Evolutionary conservation across 805 yeast species (phyloP), one percentile per base, ranked within the genome.

Genomic region (Lachancea meyersii): DNA sequence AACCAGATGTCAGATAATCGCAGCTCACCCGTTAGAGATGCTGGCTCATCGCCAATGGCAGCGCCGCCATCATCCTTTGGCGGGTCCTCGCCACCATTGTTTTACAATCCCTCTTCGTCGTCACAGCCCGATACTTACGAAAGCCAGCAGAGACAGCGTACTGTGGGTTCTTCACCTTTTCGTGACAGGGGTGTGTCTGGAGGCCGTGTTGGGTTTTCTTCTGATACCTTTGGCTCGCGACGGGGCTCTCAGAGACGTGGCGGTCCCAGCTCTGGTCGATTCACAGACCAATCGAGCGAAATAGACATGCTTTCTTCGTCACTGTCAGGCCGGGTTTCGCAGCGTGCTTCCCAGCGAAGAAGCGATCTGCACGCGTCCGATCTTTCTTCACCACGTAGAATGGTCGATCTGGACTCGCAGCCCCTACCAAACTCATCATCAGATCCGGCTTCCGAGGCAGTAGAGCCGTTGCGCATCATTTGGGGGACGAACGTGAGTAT

Each of bases 401-500:
- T 78, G 45, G 77, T 81, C 43, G 74, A 75, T 31, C 77, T 75
- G 36, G 60, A 59, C 18, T 53, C 64, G 1, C 43, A 49, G 10
- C 47, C 49, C 6, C 44, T 46, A 27, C 38, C 45, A 8, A 41
- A 49, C 11, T 57, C 62, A 4, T 55, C 63, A 7, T 53, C 60
- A n/a, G 61, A 57, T 42, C 49, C 52, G 7, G 57, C 60, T 9
- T 52, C 62, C 5, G 66, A 68, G 40, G 68, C 70, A 19, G 77
- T 76, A 41, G 96, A 84, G 50, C 95, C 95, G 0, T 79, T 80
- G 19, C 76, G 94, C 55, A 95, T 93, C 41, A 91, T 93, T 57
- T 93, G 98, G 98, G 98, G 98, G 65, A 93, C 98, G 1, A 88
- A 91, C 58, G 96, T 93, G 21, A 83, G 94, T 37, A 89, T 93